A percentile compares a stretch with the other conserved stretches of the same genome.
Evolutionary conservation across 1,139 yeast genomes (phyloP).

Genomic region (Candida frijolesensis): DNA sequence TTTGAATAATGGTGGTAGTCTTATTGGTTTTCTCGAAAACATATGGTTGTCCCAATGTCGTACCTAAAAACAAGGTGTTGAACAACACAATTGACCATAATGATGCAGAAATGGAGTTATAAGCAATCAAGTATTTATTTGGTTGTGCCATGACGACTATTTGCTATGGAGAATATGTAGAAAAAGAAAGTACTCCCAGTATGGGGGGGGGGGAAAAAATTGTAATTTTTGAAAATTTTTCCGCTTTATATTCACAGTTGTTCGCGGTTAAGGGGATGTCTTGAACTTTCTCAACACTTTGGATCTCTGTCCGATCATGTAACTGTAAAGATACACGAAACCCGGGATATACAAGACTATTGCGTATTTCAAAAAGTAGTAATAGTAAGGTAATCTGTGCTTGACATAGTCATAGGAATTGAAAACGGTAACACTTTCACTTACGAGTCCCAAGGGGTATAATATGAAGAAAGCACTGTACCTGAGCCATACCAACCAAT

Average conservation of each 20-base stretch:
- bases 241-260: background rate
- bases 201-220: background rate
- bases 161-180: background rate
- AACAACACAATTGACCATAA: conserved; percentile 48
- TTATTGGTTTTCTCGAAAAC: conserved; percentile 61
- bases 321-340: conserved; percentile 29
- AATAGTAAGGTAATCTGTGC: conserved; percentile 17
- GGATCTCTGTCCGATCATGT: conserved; percentile 36
- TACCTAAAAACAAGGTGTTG: conserved; percentile 41
- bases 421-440: conserved; percentile 36
- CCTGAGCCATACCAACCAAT: conserved; percentile 30
- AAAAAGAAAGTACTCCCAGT: too few relatives aligned
- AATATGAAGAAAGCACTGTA: conserved; percentile 36
- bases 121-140: conserved; percentile 44
- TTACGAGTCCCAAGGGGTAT: conserved; percentile 37
- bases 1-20: conserved; percentile 70
- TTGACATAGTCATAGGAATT: conserved; percentile 22
- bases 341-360: conserved; percentile 37
- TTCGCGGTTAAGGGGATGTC: background rate
- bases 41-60: conserved; percentile 55
- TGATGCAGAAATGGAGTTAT: conserved; percentile 48
- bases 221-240: background rate
- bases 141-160: conserved; percentile 24
- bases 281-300: conserved; percentile 19
- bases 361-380: conserved; percentile 31